Percentiles rank a stretch among this genome's conserved stretches.
phyloP scores from a whole-genome alignment of 345 rosid species.

The Gossypium herbaceum region DNA sequence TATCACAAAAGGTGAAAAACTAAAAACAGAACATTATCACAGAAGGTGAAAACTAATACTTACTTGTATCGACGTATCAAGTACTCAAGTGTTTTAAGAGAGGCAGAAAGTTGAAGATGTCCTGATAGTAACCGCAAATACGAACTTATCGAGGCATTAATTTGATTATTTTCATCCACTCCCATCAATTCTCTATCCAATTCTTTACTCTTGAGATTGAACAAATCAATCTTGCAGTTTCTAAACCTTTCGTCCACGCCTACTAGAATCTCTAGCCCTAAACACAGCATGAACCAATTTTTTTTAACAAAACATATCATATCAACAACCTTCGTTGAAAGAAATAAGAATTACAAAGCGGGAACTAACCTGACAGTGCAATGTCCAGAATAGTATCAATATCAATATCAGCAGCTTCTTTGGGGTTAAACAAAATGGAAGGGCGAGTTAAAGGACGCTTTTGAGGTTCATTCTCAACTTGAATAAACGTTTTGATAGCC shows the following conservation, averaged over 20 bases:
- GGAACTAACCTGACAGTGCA: slow-evolving; percentile 50
- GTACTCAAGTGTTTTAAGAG: slow-evolving; percentile 82
- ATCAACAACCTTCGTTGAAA: not conserved
- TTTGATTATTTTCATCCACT: slow-evolving; percentile 52
- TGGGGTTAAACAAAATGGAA: slow-evolving; percentile 48
- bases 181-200: slow-evolving; percentile 72
- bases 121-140: slow-evolving; percentile 69
- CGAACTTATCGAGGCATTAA: slow-evolving; percentile 50
- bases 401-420: slow-evolving; percentile 74
- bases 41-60: slow-evolving; percentile 5
- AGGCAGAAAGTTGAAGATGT: slow-evolving; percentile 54
- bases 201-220: slow-evolving; percentile 71
- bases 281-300: slow-evolving; percentile 18
- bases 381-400: slow-evolving; percentile 53
- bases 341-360: not conserved
- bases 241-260: slow-evolving; percentile 62
- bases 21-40: not conserved
- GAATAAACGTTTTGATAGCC: slow-evolving; percentile 48
- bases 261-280: slow-evolving; percentile 75
- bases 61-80: slow-evolving; percentile 90
- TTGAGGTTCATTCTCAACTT: slow-evolving; percentile 46
- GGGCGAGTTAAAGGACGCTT: slow-evolving; percentile 60
- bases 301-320: not conserved
- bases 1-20: not conserved
- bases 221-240: slow-evolving; percentile 56